Base-by-base conservation (phyloP, 1,139 yeast species). In the Pichia terricola region DNA sequence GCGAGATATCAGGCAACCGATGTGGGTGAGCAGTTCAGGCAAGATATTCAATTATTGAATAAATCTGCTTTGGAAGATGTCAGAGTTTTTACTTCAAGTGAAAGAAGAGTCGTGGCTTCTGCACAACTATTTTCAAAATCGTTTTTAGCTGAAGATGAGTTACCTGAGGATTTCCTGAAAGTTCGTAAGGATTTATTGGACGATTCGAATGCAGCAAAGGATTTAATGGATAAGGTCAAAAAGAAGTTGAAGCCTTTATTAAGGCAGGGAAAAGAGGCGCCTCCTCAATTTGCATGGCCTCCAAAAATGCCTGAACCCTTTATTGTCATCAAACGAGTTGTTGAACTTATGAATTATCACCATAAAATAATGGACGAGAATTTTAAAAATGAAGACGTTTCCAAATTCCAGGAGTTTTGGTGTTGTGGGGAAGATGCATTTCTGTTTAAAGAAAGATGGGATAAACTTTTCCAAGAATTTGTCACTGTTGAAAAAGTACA, bases 281-380 rank as follows among this genome's bases (percentile, higher is more conserved):
- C 98, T n/a, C 88, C 95, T 1, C 96, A 91, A 59, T 94, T 94
- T 63, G 86, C 98, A 0, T 94, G 99, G 99, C 98, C 99, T 2
- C 87, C 94, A 16, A 87, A 88, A 58, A 88, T 91, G 84, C 98
- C 98, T 0, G 94, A 91, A 60, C 99, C 99, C 1, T 89, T 87
- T 62, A 77, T 81, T 42, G 98, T 94, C 9, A 83, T 94, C 55
- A 84, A 86, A 57, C 72, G 96, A 50, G 98, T 94, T 32, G 95
- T 94, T 41, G 96, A 88, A 58, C 72, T 94, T 56, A 91, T 94
- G 98, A 87, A 82, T 62, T 89, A 84, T 63, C 97, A 91, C 59
- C 81, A 80, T 44, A 76, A 75, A 54, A 79, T 94, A 40, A 80
- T 94, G 91, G 82, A 81, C 44, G 76, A 81, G 63, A 91, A 91